Conservation (phyloP, 2,329 filamentous ascomycete species). For the Pochonia chlamydosporia region DNA sequence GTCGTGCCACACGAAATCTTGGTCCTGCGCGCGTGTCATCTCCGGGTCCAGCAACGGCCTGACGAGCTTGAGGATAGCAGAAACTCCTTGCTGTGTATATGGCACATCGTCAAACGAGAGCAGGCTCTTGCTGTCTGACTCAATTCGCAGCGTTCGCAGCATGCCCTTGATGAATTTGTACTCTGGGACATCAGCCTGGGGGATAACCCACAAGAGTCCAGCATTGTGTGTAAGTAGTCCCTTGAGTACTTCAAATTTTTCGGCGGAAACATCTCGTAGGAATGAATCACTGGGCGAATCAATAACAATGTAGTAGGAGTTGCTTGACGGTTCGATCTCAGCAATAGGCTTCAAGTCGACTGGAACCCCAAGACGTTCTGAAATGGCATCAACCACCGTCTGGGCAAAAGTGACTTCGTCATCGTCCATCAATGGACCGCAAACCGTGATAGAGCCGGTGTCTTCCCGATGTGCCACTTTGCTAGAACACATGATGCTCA, state of each 20-base stretch:
- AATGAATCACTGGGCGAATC: background rate
- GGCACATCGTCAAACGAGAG: slow-evolving; percentile 6
- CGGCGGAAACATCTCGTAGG: background rate
- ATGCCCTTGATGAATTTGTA: slow-evolving; percentile 8
- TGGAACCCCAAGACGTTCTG: background rate
- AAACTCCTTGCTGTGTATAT: background rate
- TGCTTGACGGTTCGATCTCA: background rate
- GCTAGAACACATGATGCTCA: slow-evolving; percentile 5
- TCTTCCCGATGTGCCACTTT: background rate
- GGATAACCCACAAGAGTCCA: slow-evolving; percentile 11
- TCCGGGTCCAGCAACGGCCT: slow-evolving; percentile 1
- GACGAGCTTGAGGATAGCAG: slow-evolving; percentile 6
- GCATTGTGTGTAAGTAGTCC: slow-evolving; percentile 4
- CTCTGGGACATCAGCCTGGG: slow-evolving; percentile 5
- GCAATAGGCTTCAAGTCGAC: background rate
- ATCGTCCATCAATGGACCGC: slow-evolving; percentile 4
- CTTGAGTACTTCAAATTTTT: slow-evolving; percentile 7
- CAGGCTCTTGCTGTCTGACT: slow-evolving; percentile 5
- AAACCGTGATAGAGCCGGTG: slow-evolving; percentile 1
- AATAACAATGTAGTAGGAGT: slow-evolving; percentile 4
- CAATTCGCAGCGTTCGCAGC: slow-evolving; percentile 8
- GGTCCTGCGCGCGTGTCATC: background rate
- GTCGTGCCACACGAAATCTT: slow-evolving; percentile 12
- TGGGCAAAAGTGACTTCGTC: slow-evolving; percentile 4
- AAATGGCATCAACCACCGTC: slow-evolving; percentile 1